phyloP scores from a whole-genome alignment of 805 yeast genomes.

The Schizosaccharomyces cryophilus region DNA sequence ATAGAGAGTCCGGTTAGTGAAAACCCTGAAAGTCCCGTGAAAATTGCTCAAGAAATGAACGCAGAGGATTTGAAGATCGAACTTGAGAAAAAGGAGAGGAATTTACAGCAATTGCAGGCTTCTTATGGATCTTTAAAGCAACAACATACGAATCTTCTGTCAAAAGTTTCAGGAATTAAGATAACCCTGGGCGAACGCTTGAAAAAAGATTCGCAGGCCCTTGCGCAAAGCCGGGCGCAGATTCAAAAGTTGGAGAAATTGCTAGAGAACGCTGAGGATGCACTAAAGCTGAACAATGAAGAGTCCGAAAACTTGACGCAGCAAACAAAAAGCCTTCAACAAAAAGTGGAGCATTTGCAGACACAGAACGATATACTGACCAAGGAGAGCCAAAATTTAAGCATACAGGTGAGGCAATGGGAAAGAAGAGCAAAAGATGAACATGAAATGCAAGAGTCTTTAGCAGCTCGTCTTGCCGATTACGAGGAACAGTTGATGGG shows the following conservation, averaged over 20 bases:
- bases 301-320: slow-evolving; percentile 15
- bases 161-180: slow-evolving; percentile 16
- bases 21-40: not conserved
- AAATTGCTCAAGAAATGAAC: not conserved
- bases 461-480: slow-evolving; percentile 10
- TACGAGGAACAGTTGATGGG: slow-evolving; percentile 13
- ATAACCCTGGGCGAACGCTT: slow-evolving; percentile 20
- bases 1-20: not conserved
- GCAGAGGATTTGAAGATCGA: not conserved
- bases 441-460: slow-evolving; percentile 5
- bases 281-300: slow-evolving; percentile 17
- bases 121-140: not conserved
- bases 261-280: slow-evolving; percentile 14
- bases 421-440: slow-evolving; percentile 4
- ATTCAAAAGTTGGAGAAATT: slow-evolving; percentile 16
- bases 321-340: slow-evolving; percentile 11
- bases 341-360: slow-evolving; percentile 11
- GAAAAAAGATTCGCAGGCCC: slow-evolving; percentile 17
- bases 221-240: slow-evolving; percentile 7
- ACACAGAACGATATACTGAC: slow-evolving; percentile 6
- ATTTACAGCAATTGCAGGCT: not conserved
- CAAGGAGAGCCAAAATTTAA: slow-evolving; percentile 11
- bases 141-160: slow-evolving; percentile 19
- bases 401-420: slow-evolving; percentile 3
- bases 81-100: not conserved